A percentile compares a stretch with the other conserved stretches of the same genome.
phyloP scores from a whole-genome alignment of 1,139 yeast species.

The Yamadazyma trypodendri region DNA sequence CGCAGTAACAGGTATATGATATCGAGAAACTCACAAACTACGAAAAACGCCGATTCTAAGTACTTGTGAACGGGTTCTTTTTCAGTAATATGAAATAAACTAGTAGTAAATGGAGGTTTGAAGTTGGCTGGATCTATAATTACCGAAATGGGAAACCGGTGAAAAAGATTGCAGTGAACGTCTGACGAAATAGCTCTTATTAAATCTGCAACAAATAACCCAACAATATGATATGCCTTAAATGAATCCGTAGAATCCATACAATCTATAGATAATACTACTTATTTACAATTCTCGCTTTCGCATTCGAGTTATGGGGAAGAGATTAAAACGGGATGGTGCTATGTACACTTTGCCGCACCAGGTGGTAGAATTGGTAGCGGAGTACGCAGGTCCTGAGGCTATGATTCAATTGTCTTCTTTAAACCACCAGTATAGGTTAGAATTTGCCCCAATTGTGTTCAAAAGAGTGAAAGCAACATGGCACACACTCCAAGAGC shows the following conservation, averaged over 20 bases:
- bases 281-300: no score
- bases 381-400: slow-evolving; percentile 16
- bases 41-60: slow-evolving; percentile 6
- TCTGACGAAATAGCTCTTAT: slow-evolving; percentile 11
- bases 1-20: slow-evolving; percentile 15
- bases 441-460: slow-evolving; percentile 19
- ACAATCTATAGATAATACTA: background rate
- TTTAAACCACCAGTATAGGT: slow-evolving; percentile 20
- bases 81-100: slow-evolving; percentile 8
- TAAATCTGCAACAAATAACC: slow-evolving; percentile 1
- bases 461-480: slow-evolving; percentile 26
- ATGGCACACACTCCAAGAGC: slow-evolving; percentile 30
- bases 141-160: slow-evolving; percentile 20
- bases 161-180: slow-evolving; percentile 15
- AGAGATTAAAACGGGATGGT: slow-evolving; percentile 7
- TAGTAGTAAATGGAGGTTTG: slow-evolving; percentile 28
- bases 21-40: slow-evolving; percentile 13
- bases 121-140: slow-evolving; percentile 26
- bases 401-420: slow-evolving; percentile 28
- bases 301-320: slow-evolving; percentile 5
- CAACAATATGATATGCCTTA: background rate
- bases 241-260: background rate
- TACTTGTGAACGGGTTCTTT: background rate
- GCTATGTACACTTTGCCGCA: slow-evolving; percentile 20
- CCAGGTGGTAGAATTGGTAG: slow-evolving; percentile 26